Evolutionary conservation across 1,284 basidiomycete genomes (phyloP).

Genomic region (Sporisorium scitamineum): DNA sequence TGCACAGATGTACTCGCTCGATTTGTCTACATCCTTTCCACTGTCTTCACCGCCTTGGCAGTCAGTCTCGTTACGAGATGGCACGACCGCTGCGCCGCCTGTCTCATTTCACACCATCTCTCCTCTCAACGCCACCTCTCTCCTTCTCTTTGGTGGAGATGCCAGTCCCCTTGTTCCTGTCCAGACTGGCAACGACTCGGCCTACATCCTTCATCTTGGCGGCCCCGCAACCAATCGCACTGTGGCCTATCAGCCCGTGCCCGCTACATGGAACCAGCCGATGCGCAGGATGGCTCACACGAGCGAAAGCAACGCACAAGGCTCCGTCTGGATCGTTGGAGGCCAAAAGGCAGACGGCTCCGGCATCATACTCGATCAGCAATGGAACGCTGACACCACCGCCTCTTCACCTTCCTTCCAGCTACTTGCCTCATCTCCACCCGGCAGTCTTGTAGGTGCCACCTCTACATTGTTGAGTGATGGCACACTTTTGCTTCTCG

Average conservation of each 20-base stretch:
- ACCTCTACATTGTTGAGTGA: constrained; percentile 61
- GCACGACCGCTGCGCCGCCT: constrained; percentile 26
- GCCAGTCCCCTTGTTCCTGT: constrained; percentile 32
- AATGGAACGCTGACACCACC: constrained; percentile 38
- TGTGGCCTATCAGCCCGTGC: constrained; percentile 17
- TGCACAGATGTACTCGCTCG: constrained; percentile 52
- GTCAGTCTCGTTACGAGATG: constrained; percentile 1
- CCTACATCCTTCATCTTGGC: constrained; percentile 49
- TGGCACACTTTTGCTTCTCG: constrained; percentile 57
- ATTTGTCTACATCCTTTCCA: constrained; percentile 47
- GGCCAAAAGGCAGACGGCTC: constrained; percentile 63
- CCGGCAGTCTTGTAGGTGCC: constrained; percentile 47
- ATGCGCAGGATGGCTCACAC: constrained; percentile 57
- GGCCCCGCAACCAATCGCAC: constrained; percentile 23
- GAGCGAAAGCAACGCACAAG: constrained; percentile 46
- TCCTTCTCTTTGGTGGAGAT: constrained; percentile 63
- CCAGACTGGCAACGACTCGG: constrained; percentile 59
- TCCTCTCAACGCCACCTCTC: constrained; percentile 42
- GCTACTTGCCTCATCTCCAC: constrained; percentile 21
- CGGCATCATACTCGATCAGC: constrained; percentile 41
- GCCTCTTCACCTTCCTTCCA: constrained; percentile 28
- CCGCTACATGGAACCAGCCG: constrained; percentile 55
- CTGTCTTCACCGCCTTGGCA: constrained; percentile 54
- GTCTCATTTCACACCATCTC: constrained; percentile 60
- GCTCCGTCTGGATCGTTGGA: constrained; percentile 56